A percentile compares a stretch with the other conserved stretches of the same genome.
phyloP scores from a whole-genome alignment of 1,284 basidiomycete genomes.

The Ustilago sp. region DNA sequence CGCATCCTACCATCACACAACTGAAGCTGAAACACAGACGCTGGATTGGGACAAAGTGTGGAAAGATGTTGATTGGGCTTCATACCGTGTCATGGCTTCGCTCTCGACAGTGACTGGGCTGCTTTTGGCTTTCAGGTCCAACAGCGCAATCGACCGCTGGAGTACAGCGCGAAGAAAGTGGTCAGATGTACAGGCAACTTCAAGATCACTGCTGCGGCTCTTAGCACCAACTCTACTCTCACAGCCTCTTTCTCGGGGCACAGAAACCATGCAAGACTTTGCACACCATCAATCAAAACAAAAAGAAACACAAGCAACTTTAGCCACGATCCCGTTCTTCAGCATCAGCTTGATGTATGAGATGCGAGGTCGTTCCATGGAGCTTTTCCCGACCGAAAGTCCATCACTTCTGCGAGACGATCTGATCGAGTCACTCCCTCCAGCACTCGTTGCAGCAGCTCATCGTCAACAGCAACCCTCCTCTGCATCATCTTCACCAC shows the following conservation, averaged over 20 bases:
- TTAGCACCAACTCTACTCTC: constrained; percentile 25
- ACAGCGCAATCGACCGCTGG: constrained; percentile 49
- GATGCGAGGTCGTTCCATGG: constrained; percentile 30
- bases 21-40: background rate
- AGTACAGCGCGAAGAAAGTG: constrained; percentile 42
- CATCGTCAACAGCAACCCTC: background rate
- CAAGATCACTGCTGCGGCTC: constrained; percentile 34
- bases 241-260: background rate
- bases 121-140: constrained; percentile 46
- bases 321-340: constrained; percentile 43
- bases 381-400: constrained; percentile 6
- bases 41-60: constrained; percentile 17
- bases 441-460: constrained; percentile 18
- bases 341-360: constrained; percentile 47
- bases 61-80: constrained; percentile 44
- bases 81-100: constrained; percentile 34
- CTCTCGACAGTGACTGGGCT: constrained; percentile 46
- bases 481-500: background rate
- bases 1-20: constrained; percentile 8
- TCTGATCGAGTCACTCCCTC: constrained; percentile 23
- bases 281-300: constrained; percentile 8
- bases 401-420: constrained; percentile 19
- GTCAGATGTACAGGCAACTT: constrained; percentile 38
- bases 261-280: constrained; percentile 11
- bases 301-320: constrained; percentile 13